Percentiles rank a stretch among this genome's conserved stretches.
Conservation (phyloP, 1,284 basidiomycete genomes). For the Trametes polyzona region DNA sequence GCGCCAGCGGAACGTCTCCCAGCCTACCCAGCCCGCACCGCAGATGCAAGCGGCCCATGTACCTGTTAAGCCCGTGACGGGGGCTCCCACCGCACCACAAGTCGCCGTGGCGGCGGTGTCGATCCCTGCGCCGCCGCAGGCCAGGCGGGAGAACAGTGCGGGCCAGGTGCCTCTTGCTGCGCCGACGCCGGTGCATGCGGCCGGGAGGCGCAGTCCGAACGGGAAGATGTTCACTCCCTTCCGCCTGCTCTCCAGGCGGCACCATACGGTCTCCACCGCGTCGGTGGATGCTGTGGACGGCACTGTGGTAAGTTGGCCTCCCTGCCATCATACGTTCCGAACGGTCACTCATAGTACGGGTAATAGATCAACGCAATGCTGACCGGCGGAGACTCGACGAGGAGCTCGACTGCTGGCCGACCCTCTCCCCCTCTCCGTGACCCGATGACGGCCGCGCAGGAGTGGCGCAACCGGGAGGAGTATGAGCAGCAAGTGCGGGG, state of each 20-base stretch:
- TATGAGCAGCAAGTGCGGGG: constrained; percentile 43
- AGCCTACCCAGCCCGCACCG: constrained; percentile 26
- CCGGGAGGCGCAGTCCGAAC: constrained; percentile 43
- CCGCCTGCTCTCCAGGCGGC: constrained; percentile 60
- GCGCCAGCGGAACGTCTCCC: constrained; percentile 32
- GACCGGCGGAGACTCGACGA: constrained; percentile 72
- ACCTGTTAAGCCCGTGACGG: not conserved
- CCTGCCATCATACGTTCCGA: too few relatives aligned
- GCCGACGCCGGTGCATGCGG: constrained; percentile 28
- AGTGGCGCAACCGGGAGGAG: constrained; percentile 65
- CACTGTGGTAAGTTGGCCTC: constrained; percentile 64
- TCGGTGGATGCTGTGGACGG: constrained; percentile 78
- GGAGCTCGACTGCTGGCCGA: constrained; percentile 57
- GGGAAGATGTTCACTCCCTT: constrained; percentile 63
- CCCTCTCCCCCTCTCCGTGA: constrained; percentile 65
- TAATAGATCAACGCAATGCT: constrained; percentile 67
- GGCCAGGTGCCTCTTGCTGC: constrained; percentile 20
- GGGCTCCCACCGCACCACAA: constrained; percentile 4
- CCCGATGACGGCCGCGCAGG: constrained; percentile 59
- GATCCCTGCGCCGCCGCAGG: constrained; percentile 21
- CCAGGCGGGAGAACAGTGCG: constrained; percentile 9
- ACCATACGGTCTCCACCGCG: constrained; percentile 70
- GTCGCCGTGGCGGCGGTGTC: constrained; percentile 25
- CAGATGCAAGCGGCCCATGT: constrained; percentile 7
- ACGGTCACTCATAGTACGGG: too few relatives aligned